Percentiles rank a stretch among this genome's conserved stretches.
phyloP scores from a whole-genome alignment of 257 asterid genomes.

The Rubia yunnanensis region DNA sequence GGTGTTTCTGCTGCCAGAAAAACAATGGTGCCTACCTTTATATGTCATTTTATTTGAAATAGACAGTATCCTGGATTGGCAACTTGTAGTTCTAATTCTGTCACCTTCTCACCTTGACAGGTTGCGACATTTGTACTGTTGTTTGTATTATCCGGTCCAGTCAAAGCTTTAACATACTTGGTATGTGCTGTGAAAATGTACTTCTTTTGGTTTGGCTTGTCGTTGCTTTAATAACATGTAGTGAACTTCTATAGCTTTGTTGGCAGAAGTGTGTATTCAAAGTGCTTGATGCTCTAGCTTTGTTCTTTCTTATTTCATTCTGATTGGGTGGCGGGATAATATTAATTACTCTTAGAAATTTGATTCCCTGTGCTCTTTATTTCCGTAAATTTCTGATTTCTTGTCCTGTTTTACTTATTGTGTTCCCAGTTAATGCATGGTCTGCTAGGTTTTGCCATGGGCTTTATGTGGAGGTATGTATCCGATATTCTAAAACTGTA shows the following conservation, averaged over 20 bases:
- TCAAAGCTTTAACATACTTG: conserved; percentile 81
- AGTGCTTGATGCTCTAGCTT: neutral
- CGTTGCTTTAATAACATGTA: conserved; percentile 4
- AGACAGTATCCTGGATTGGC: neutral
- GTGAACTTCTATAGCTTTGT: neutral
- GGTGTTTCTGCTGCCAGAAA: conserved; percentile 87
- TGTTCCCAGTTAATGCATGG: conserved; percentile 75
- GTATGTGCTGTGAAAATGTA: conserved; percentile 26
- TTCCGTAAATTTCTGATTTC: conserved; percentile 2
- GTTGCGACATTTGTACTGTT: conserved; percentile 76
- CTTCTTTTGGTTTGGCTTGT: neutral
- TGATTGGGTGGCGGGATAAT: neutral
- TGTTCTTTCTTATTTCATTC: neutral
- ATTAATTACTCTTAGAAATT: neutral
- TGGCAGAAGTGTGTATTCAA: neutral
- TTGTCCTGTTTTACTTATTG: neutral
- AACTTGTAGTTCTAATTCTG: neutral
- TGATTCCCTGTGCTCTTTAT: neutral
- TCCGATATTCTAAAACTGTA: neutral
- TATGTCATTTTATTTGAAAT: neutral
- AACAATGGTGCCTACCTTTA: conserved; percentile 54
- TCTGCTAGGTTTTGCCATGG: conserved; percentile 81
- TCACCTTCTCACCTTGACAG: conserved; percentile 30
- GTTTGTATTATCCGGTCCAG: conserved; percentile 90
- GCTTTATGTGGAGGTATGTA: conserved; percentile 82